Base-by-base conservation (phyloP, 345 rosid genomes). In the Cochlearia excelsa region DNA sequence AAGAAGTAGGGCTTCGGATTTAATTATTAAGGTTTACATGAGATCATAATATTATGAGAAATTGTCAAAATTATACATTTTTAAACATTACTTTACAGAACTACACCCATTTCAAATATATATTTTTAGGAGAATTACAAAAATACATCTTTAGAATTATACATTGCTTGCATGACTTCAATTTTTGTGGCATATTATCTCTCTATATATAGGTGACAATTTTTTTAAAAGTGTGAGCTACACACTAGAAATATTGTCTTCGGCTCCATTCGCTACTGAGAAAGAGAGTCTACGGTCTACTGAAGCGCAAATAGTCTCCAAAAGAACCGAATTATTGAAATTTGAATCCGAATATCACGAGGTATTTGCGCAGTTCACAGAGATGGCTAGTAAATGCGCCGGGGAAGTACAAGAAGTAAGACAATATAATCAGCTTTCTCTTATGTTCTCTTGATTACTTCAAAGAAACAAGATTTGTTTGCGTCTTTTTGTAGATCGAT, bases 281-380 rank as follows among this genome's bases (percentile, higher is more conserved):
- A 92, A 89, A 63, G 86, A 78, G 57, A 70, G 52, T 59, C 97
- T 92, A 34, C 83, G 89, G 69, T 81, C 82, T 9, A 86, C 91
- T 26, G 97, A 92, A 77, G 80, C 95, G 29, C 78, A 79, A 60
- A 84, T 92, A 78, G 81, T 92, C 35, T 76, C 79, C 4, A 92
- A 89, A 79, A 75, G 95, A 70, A 80, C 55, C 1, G 97, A 92
- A 71, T 62, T 92, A 65, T 78, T 87, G 52, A 83, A 81, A 69
- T 92, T 92, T 60, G 98, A 92, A 77, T 74, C 78, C 69, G 97
- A 92, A 72, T 92, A 92, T 64, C 77, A 85, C 71, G 97, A 92
- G 83, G 97, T 93, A 46, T 74, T 89, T 67, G 76, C 85, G 61
- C 97, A 86, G 68, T 93, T 92, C 73, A 82, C 91, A 1, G 94